Conservation (phyloP, 306 rosid genomes). For the Neltuma alba region DNA sequence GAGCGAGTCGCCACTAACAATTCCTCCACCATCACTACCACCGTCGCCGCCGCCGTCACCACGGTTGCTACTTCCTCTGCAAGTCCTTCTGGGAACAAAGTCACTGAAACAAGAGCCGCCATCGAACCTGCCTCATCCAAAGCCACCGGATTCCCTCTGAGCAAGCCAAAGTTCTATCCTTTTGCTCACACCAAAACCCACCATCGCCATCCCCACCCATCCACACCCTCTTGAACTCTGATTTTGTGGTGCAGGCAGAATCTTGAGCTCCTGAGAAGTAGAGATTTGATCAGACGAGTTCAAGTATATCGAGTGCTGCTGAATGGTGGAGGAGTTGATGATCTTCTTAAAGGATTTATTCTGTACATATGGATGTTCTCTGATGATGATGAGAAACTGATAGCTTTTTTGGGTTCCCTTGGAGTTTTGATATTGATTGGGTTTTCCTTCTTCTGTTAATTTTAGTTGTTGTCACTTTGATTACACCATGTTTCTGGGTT, state of each 20-base stretch:
- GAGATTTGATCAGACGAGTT: background rate
- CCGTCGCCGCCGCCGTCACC: background rate
- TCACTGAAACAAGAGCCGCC: background rate
- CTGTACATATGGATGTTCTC: slow-evolving; percentile 44
- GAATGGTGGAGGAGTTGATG: background rate
- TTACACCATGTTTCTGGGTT: slow-evolving; percentile 29
- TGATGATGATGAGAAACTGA: slow-evolving; percentile 2
- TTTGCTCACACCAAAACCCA: slow-evolving; percentile 41
- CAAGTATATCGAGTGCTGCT: slow-evolving; percentile 1
- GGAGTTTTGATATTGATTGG: slow-evolving; percentile 34
- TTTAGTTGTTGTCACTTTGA: background rate
- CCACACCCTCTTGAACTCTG: slow-evolving; percentile 50
- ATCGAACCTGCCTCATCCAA: slow-evolving; percentile 5
- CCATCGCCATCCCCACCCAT: slow-evolving; percentile 39
- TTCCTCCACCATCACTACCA: background rate
- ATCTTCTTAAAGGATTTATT: slow-evolving; percentile 33
- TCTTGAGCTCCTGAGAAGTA: background rate
- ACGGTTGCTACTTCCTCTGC: background rate
- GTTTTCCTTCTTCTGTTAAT: background rate
- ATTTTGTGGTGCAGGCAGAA: background rate
- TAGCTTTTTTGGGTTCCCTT: slow-evolving; percentile 6
- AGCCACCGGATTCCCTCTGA: slow-evolving; percentile 37
- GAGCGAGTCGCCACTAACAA: slow-evolving; percentile 51
- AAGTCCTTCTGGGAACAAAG: background rate
- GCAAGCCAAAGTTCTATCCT: slow-evolving; percentile 43